These are phyloP conservation scores for Xylaria sp. DNA, from an alignment of 2,329 filamentous ascomycete species.

Conservation along the genomic window DNA sequence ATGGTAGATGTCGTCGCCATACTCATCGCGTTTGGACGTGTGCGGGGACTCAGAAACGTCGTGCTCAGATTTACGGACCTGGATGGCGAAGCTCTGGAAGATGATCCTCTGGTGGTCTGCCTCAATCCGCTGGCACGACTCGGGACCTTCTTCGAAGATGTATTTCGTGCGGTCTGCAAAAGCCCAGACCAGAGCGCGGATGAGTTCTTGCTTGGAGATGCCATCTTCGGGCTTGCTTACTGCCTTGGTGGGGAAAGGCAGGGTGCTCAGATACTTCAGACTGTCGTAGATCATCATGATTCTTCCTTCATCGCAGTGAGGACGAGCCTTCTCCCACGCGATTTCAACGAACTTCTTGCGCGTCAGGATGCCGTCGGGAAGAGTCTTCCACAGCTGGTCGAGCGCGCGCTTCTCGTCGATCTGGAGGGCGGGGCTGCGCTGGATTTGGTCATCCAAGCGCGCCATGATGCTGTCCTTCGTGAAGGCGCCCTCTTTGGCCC, in stretches of 20 bases:
- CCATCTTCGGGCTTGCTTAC: neutral
- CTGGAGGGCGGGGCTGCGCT: neutral
- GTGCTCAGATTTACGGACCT: neutral
- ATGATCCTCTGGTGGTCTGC: conserved; percentile 18
- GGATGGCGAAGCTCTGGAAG: conserved; percentile 20
- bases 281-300: conserved; percentile 13
- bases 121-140: conserved; percentile 13
- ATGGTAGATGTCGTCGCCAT: conserved; percentile 22
- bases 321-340: no score
- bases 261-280: conserved; percentile 15
- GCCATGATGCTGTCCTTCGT: conserved; percentile 1
- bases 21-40: conserved; percentile 14
- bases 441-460: conserved; percentile 1
- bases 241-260: conserved; percentile 12
- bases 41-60: neutral
- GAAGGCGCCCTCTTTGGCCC: neutral
- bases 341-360: no score
- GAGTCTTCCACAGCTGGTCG: neutral
- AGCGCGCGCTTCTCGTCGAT: neutral
- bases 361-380: neutral
- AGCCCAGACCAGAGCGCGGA: conserved; percentile 15
- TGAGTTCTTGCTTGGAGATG: conserved; percentile 8
- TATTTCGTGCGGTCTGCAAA: conserved; percentile 11
- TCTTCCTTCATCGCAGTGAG: neutral
- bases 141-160: conserved; percentile 11